Base-by-base conservation (phyloP, 2,329 filamentous ascomycete species). In the Trichoderma semiorbis region DNA sequence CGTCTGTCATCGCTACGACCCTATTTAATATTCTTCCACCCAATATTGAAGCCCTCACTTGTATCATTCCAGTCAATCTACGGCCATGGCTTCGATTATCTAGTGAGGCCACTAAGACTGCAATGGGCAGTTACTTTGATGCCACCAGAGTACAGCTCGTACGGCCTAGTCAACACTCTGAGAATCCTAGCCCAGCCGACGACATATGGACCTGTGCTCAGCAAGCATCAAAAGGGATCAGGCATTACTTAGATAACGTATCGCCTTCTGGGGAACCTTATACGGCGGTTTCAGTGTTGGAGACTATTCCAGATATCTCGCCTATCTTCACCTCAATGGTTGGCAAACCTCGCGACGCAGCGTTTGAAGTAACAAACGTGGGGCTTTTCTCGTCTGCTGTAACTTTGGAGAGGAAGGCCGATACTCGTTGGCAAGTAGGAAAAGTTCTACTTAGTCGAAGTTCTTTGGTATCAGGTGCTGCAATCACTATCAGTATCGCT, bases 361-460 rank as follows among this genome's bases (percentile, higher is more conserved):
- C 78, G 10, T 84, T 82, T 26, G 84, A 86, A 73, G 70, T 86
- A 8, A 85, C 84, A 0, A 86, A 85, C 74, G 68, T 86, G 5
- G 85, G 85, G 0, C 75, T 81, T 2, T 78, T 83, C 60, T 74
- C 74, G 16, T 30, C 58, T 32, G 53, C 64, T 2, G 63, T 47
- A 18, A 72, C 8, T 75, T 79, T 32, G 34, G 10, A 26, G 3
- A 43, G 5, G 28, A 28, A 28, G 10, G 8, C 11, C 16, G 8
- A 10, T 43, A 6, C 5, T 18, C 2, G 30, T 12, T 76, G 74
- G 74, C 74, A 72, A 21, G 78, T 85, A 32, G 80, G 80, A 1
- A 78, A 82, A 4, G 80, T 85, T 75, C 72, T 83, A 5, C 85
- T 86, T 69, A 84, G 83, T 28, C 84, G 86, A 73, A 82, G 81